Evolutionary conservation across 257 asterid genomes (phyloP).

Genomic region (Haberlea rhodopensis): DNA sequence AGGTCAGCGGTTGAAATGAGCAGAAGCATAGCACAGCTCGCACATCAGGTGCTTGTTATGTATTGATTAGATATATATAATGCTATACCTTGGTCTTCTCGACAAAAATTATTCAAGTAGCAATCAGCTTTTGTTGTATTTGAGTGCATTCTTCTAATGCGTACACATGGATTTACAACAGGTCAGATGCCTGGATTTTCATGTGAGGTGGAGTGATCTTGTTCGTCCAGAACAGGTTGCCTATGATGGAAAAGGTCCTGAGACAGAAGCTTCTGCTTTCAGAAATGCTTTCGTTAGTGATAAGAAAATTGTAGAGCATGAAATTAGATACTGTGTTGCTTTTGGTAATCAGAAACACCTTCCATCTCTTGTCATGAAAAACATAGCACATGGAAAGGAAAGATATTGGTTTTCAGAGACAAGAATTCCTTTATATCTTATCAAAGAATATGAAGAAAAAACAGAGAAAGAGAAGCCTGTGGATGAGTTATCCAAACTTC

Average conservation of each 20-base stretch:
- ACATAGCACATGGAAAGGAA: slow-evolving; percentile 53
- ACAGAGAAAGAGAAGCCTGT: slow-evolving; percentile 36
- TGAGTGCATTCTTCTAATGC: slow-evolving; percentile 19
- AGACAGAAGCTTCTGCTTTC: slow-evolving; percentile 70
- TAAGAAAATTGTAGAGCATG: slow-evolving; percentile 48
- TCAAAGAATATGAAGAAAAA: slow-evolving; percentile 68
- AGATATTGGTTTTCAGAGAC: slow-evolving; percentile 79
- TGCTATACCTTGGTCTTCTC: slow-evolving; percentile 16
- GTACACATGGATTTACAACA: slow-evolving; percentile 34
- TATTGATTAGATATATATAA: slow-evolving; percentile 15
- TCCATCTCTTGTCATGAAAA: slow-evolving; percentile 78
- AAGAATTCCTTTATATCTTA: slow-evolving; percentile 67
- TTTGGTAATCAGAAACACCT: slow-evolving; percentile 81
- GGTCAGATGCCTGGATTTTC: slow-evolving; percentile 75
- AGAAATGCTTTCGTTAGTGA: slow-evolving; percentile 69
- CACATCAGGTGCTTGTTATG: slow-evolving; percentile 62
- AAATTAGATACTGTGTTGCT: slow-evolving; percentile 60
- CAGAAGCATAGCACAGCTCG: slow-evolving; percentile 65
- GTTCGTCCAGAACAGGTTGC: slow-evolving; percentile 57
- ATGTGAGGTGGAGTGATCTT: slow-evolving; percentile 80
- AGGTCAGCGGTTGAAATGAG: slow-evolving; percentile 82
- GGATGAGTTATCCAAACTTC: slow-evolving; percentile 41
- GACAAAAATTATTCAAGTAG: slow-evolving; percentile 21
- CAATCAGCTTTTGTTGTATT: slow-evolving; percentile 6
- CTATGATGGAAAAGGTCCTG: slow-evolving; percentile 65